Base-by-base conservation (phyloP, 2,329 filamentous ascomycete species). In the Fusarium cicatricum region DNA sequence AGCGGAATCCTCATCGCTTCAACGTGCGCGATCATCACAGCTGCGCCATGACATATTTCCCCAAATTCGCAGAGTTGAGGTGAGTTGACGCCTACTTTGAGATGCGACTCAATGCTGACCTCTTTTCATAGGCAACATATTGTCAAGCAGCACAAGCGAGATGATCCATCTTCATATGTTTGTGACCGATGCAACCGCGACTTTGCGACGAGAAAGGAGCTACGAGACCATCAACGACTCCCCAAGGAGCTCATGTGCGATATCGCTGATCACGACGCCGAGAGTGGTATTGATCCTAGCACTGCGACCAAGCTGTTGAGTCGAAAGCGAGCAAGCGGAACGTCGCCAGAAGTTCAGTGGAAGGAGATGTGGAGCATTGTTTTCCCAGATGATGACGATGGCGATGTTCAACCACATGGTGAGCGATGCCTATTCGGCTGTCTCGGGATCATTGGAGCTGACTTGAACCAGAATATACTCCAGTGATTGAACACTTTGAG, bases 21-120 rank as follows among this genome's bases (percentile, higher is more conserved):
- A 80, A 80, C 31, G 75, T 80, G 37, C 71, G 78, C 4, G 78
- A 80, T 37, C 74, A 80, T 32, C 74, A 79, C 44, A 72, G 71
- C 16, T 80, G 78, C 55, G 77, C 78, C 14, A 77, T 76, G 70
- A 77, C 73, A 0, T 76, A 76, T 28, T 79, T 79, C 32, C 70
- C 70, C 7, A 77, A 77, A 6, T 75, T 79, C 42, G 69, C 74
- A 3, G 76, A 78, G 42, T 53, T 80, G 2, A 73, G 72, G 76
- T 77, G 31, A 34, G 67, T 37, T 15, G 2, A 15, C 33, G 29
- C 2, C 2, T 23, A 23, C 11, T 9, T 19, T 1, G 4, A 14
- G 14, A 6, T n/a, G 12, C 6, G 9, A 28, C 64, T 68, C 34
- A 71, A 10, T 26, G 9, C 23, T 26, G 23, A 26, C 9, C 23